Evolutionary conservation across 768 basidiomycete genomes (phyloP).

Genomic region (Dacryopinax spathularia): DNA sequence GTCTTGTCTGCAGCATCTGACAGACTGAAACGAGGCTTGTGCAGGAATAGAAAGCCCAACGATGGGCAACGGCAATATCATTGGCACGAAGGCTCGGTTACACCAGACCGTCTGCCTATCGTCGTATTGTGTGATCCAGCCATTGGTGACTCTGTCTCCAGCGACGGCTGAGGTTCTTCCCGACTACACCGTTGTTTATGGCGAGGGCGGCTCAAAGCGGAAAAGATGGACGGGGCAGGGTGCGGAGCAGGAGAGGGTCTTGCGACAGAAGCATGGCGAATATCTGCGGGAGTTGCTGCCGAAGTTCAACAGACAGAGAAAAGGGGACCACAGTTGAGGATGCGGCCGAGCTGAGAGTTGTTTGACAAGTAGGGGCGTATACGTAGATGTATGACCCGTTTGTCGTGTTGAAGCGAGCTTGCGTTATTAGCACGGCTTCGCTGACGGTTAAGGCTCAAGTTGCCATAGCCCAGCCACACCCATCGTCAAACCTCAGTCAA

Average conservation of each 20-base stretch:
- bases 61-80: slow-evolving; percentile 72
- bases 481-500: too few relatives aligned
- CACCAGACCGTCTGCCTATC: slow-evolving; percentile 69
- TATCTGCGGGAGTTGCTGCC: slow-evolving; percentile 85
- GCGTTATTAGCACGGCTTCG: too few relatives aligned
- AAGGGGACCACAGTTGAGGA: too few relatives aligned
- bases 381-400: too few relatives aligned
- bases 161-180: slow-evolving; percentile 63
- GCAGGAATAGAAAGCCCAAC: slow-evolving; percentile 75
- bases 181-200: slow-evolving; percentile 79
- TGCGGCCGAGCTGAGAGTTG: too few relatives aligned
- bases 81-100: slow-evolving; percentile 70
- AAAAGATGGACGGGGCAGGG: slow-evolving; percentile 78
- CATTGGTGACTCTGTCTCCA: too few relatives aligned
- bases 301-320: slow-evolving; percentile 66
- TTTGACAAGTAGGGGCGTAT: too few relatives aligned
- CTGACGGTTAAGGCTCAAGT: too few relatives aligned
- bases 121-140: slow-evolving; percentile 69
- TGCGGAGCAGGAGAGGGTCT: slow-evolving; percentile 64
- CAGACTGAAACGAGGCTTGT: background rate
- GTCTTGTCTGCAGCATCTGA: background rate
- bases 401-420: too few relatives aligned
- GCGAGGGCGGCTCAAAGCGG: slow-evolving; percentile 42
- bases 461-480: too few relatives aligned
- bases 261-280: slow-evolving; percentile 77